Percentiles rank a stretch among this genome's conserved stretches.
Conservation (phyloP, 805 yeast species). For the Teunomyces aglyptinius region DNA sequence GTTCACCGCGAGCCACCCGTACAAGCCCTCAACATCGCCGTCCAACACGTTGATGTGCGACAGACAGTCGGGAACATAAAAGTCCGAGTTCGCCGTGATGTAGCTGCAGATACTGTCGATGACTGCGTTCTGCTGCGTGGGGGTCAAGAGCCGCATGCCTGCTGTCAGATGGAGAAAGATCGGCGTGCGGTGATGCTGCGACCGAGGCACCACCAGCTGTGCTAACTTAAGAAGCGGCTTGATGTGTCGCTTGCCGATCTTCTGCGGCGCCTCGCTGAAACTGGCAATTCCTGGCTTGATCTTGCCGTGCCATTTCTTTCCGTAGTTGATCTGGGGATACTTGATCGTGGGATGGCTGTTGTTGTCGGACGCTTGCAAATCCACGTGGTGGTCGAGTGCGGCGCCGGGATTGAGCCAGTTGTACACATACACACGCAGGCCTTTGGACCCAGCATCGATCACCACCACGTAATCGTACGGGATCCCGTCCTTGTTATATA, state of each 20-base stretch:
- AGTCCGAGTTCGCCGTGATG: conserved; percentile 44
- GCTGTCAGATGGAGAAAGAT: conserved; percentile 69
- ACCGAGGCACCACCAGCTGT: conserved; percentile 52
- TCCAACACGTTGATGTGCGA: conserved; percentile 59
- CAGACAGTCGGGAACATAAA: conserved; percentile 59
- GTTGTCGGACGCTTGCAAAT: too few relatives aligned
- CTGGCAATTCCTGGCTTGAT: conserved; percentile 59
- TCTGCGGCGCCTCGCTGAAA: conserved; percentile 46
- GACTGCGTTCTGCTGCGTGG: conserved; percentile 47
- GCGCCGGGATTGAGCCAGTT: conserved; percentile 47
- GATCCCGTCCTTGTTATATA: conserved; percentile 36
- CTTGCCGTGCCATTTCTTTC: conserved; percentile 48
- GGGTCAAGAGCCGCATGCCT: conserved; percentile 59
- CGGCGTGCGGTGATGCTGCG: conserved; percentile 63
- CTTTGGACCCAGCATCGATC: conserved; percentile 66
- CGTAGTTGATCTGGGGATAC: conserved; percentile 30
- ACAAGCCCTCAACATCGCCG: conserved; percentile 65
- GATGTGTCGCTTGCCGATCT: conserved; percentile 52
- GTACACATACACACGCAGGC: conserved; percentile 61
- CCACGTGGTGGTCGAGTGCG: conserved; percentile 19
- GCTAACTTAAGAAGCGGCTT: conserved; percentile 48
- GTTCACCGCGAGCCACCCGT: conserved; percentile 66
- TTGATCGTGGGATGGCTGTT: too few relatives aligned
- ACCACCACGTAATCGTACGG: conserved; percentile 62
- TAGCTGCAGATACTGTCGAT: conserved; percentile 50